Evolutionary conservation across 1,284 basidiomycete genomes (phyloP).

Genomic region (Trichosporon coremiiforme): DNA sequence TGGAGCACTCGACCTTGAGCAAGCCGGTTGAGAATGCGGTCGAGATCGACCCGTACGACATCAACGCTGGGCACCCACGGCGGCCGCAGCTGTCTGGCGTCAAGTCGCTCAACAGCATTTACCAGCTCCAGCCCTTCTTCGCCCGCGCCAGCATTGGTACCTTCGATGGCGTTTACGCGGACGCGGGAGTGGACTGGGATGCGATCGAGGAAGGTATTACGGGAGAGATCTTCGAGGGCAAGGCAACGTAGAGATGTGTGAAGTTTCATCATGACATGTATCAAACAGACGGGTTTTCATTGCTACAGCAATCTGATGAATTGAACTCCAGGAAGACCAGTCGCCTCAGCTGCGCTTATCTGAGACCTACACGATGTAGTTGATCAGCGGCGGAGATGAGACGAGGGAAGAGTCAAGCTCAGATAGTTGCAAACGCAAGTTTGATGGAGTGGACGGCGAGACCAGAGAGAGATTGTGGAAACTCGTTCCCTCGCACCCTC

Average conservation of each 20-base stretch:
- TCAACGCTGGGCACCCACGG: slow-evolving; percentile 58
- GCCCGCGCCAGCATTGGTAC: slow-evolving; percentile 80
- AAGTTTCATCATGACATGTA: too few species aligned
- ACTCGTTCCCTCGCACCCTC: not conserved
- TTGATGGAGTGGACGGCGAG: too few species aligned
- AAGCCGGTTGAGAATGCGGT: slow-evolving; percentile 15
- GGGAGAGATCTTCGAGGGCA: slow-evolving; percentile 79
- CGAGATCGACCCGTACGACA: slow-evolving; percentile 1
- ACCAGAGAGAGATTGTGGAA: too few species aligned
- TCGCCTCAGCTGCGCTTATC: too few species aligned
- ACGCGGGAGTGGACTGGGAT: slow-evolving; percentile 74
- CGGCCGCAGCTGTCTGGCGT: slow-evolving; percentile 70
- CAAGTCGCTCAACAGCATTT: slow-evolving; percentile 74
- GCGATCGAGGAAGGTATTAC: slow-evolving; percentile 76
- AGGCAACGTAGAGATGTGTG: slow-evolving; percentile 1
- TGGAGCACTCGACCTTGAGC: slow-evolving; percentile 46
- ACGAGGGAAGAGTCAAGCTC: too few species aligned
- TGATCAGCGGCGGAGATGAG: too few species aligned
- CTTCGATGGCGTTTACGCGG: slow-evolving; percentile 85
- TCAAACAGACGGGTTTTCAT: too few species aligned
- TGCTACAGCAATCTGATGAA: too few species aligned
- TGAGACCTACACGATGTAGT: not conserved
- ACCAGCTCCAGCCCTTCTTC: slow-evolving; percentile 83
- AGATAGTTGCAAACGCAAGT: too few species aligned
- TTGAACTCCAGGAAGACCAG: too few species aligned